Evolutionary conservation across 306 rosid species (phyloP).

Genomic region (Oxytropis ochrocephala): DNA sequence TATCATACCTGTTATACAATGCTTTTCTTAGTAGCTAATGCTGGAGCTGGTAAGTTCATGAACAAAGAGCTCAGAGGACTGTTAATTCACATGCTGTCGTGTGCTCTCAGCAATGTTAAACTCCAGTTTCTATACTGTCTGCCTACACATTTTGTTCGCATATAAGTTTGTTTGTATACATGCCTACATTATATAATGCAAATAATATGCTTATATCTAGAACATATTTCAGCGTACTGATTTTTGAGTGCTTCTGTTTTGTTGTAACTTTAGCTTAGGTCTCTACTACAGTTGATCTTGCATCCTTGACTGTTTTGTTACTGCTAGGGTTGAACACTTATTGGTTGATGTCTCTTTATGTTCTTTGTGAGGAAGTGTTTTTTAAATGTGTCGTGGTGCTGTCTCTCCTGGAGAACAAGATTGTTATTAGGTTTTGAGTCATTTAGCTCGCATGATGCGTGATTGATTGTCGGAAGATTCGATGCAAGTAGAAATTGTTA

Average conservation of each 20-base stretch:
- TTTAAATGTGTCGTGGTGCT: not conserved
- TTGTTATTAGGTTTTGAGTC: not conserved
- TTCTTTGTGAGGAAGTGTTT: not conserved
- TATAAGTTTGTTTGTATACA: not conserved
- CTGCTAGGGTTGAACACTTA: not conserved
- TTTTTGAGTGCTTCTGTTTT: not conserved
- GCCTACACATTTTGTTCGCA: not conserved
- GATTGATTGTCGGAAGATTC: not conserved
- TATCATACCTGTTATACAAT: not conserved
- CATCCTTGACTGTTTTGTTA: not conserved
- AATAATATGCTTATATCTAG: not conserved
- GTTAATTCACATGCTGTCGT: not conserved
- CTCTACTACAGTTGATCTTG: not conserved
- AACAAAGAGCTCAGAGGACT: not conserved
- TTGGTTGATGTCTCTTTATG: not conserved
- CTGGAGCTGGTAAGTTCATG: not conserved
- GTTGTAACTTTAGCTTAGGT: not conserved
- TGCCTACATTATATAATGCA: not conserved
- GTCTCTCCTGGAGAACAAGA: not conserved
- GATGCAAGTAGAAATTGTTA: not conserved
- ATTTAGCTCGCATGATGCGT: not conserved
- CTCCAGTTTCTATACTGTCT: not conserved
- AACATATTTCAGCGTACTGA: not conserved
- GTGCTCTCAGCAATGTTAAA: not conserved
- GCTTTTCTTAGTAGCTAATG: not conserved